A percentile compares a stretch with the other conserved stretches of the same genome.
Evolutionary conservation across 1,284 basidiomycete genomes (phyloP).

Genomic region (Pterulicium gracile): DNA sequence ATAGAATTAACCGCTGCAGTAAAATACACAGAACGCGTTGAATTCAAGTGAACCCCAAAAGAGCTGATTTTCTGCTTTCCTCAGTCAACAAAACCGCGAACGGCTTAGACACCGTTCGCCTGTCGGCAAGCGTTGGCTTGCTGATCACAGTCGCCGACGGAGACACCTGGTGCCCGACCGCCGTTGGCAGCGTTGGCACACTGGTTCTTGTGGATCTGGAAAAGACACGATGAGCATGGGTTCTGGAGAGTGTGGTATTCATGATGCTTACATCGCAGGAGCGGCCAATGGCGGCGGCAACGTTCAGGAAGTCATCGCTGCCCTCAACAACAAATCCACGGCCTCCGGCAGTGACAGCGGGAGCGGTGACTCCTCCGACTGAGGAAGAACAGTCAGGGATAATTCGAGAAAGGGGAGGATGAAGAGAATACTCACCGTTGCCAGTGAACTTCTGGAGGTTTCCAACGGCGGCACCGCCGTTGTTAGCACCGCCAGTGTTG

Average conservation of each 20-base stretch:
- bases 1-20: neutral
- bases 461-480: conserved; percentile 14
- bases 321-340: conserved; percentile 24
- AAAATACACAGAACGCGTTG: neutral
- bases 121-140: conserved; percentile 37
- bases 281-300: conserved; percentile 25
- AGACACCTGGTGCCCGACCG: conserved; percentile 18
- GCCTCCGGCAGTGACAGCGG: conserved; percentile 10
- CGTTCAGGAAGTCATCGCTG: conserved; percentile 20
- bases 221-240: too few relatives aligned
- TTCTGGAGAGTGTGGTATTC: too few relatives aligned
- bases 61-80: neutral
- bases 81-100: conserved; percentile 1
- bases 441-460: conserved; percentile 53
- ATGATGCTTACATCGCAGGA: conserved; percentile 22
- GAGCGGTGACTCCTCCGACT: neutral
- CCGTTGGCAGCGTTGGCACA: conserved; percentile 16
- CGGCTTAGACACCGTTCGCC: conserved; percentile 10
- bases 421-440: neutral
- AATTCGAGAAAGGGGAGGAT: neutral
- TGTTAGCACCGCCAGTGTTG: conserved; percentile 10
- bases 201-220: conserved; percentile 27
- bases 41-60: conserved; percentile 1
- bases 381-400: neutral
- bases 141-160: conserved; percentile 37